Base-by-base conservation (phyloP, 441 rosid genomes). In the Jatropha podagrica region DNA sequence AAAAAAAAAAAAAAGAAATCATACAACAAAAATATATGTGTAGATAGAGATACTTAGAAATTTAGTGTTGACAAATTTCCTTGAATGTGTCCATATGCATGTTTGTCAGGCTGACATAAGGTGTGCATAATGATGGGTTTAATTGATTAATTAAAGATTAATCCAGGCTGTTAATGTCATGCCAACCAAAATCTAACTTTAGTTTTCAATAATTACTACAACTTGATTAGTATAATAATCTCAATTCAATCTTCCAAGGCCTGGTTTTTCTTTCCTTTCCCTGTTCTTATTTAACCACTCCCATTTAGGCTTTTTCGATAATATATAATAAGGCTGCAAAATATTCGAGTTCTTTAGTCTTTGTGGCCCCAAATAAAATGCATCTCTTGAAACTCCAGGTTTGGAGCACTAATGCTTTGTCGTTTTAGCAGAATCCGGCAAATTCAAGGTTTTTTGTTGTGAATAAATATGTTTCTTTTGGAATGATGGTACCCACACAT, bases 221-320 rank as follows among this genome's bases (percentile, higher is more conserved):
- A 13, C 52, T 44, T 56, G 41, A 73, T 69, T 69, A 18, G 15
- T 68, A 62, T 56, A 76, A 67, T 76, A 63, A 68, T 68, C 49
- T 26, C 1, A 18, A 68, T 9, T 62, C 18, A 10, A 58, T 59
- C 58, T 44, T 72, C 71, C 12, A 49, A 18, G 7, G 55, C 5
- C 12, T 38, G 18, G 13, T 65, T 65, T 74, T 79, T 52, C 54
- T 37, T 26, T 13, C 44, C 27, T 46, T 48, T 3, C 26, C 18
- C 11, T 46, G 48, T 40, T 76, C 27, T 61, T 66, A 48, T 42
- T 56, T 70, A 82, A 79, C 82, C 14, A 61, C 80, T 79, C 76
- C 72, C 74, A 32, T 13, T 6, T 41, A 4, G 54, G 11, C 23
- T 60, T 46, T 55, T 18, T 38, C 52, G 65, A 59, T 32, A 37